Base-by-base conservation (phyloP, 2,329 filamentous ascomycete genomes). In the Teratosphaeria nubilosa region DNA sequence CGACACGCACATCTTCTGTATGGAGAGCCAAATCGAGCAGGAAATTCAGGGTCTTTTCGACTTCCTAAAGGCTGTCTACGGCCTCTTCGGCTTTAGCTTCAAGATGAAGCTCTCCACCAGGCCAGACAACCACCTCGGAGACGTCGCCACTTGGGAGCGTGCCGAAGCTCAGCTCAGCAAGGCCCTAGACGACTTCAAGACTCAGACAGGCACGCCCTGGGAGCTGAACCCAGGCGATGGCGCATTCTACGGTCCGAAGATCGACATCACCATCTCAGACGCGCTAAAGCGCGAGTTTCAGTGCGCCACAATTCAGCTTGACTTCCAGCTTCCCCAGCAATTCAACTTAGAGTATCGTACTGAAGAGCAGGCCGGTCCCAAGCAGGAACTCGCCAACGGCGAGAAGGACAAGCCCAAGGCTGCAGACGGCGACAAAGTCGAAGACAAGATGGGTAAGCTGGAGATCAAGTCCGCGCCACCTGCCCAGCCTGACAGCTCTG, bases 181-280 rank as follows among this genome's bases (percentile, higher is more conserved):
- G 60, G 90, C 91, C 20, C 80, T 99, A 54, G 82, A 94, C 64
- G 81, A 86, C 62, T 97, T 96, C 73, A 81, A 83, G 58, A 76
- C 75, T 22, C 73, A 75, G 53, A 80, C 79, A 56, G 82, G 86
- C 60, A 81, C 85, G 34, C 79, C 85, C 63, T 99, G 94, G 94
- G 87, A 90, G 73, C 79, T 96, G 55, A 96, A 97, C 75, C 87
- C 90, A 60, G 94, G 92, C 58, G 94, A 99, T 68, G 94, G 94
- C 70, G 94, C 94, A 56, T 99, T 97, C 77, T 99, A 99, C 73
- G 94, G 94, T 1, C 94, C 94, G 55, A 99, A 99, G 83, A 96
- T 97, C 67, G 94, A 99, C 68, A 94, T 99, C 70, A 95, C 90
- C 61, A 91, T 99, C 69, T 86, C 86, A 55, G 92, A 96, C 74